Conservation (phyloP, 306 rosid species). For the Medicago ruthenica region DNA sequence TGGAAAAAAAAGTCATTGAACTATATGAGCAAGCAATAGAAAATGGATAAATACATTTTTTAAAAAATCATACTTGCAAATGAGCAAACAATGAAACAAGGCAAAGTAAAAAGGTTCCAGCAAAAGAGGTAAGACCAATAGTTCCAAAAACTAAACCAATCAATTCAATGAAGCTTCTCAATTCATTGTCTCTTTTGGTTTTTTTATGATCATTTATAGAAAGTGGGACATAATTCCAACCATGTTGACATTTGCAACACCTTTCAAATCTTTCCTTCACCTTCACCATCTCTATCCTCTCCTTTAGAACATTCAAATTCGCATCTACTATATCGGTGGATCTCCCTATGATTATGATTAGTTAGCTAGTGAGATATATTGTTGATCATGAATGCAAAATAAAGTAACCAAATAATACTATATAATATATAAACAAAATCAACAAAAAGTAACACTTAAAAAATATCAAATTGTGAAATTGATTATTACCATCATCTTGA, state of each 20-base stretch:
- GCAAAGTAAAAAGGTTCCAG: slow-evolving; percentile 52
- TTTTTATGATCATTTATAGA: slow-evolving; percentile 24
- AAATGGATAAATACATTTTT: background rate
- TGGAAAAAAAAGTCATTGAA: background rate
- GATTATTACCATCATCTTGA: slow-evolving; percentile 57
- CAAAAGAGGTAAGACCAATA: slow-evolving; percentile 54
- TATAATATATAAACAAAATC: background rate
- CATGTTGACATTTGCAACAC: slow-evolving; percentile 47
- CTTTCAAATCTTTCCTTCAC: slow-evolving; percentile 63
- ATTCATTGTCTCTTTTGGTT: slow-evolving; percentile 36
- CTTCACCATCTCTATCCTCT: slow-evolving; percentile 58
- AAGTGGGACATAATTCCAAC: slow-evolving; percentile 57
- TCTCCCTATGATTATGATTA: slow-evolving; percentile 44
- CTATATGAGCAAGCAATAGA: background rate
- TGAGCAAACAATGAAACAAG: slow-evolving; percentile 54
- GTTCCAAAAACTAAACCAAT: slow-evolving; percentile 44
- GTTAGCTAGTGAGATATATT: background rate
- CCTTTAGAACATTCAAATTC: slow-evolving; percentile 54
- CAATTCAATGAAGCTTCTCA: slow-evolving; percentile 40
- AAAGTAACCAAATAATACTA: background rate
- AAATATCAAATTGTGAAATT: background rate
- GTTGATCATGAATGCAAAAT: background rate
- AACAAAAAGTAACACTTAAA: background rate
- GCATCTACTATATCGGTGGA: slow-evolving; percentile 58
- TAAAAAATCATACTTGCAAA: slow-evolving; percentile 35